These are phyloP conservation scores for Pseudocercospora ulei DNA, from an alignment of 2,329 filamentous ascomycete genomes.

Conservation along the genomic window DNA sequence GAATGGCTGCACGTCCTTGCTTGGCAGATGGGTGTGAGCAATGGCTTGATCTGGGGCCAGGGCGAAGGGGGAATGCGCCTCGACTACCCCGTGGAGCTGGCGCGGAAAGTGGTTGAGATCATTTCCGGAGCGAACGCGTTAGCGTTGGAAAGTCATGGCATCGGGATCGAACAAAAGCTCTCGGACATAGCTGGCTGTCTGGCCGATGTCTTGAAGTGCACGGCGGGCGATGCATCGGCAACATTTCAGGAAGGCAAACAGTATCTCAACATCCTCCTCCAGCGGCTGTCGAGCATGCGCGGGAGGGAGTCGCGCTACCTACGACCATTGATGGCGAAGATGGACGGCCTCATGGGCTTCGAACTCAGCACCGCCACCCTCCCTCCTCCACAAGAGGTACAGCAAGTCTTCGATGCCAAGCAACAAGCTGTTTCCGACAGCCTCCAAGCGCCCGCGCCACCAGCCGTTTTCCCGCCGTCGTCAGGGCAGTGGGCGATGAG, in stretches of 20 bases:
- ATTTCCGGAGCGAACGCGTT: conserved; percentile 26
- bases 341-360: conserved; percentile 30
- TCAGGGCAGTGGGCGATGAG: conserved; percentile 23
- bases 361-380: conserved; percentile 22
- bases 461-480: conserved; percentile 9
- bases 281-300: conserved; percentile 32
- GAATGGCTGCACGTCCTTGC: conserved; percentile 35
- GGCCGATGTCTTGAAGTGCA: conserved; percentile 33
- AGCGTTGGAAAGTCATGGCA: conserved; percentile 33
- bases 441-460: conserved; percentile 1
- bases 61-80: conserved; percentile 32
- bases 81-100: conserved; percentile 34
- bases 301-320: conserved; percentile 34
- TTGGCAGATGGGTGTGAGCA: conserved; percentile 35
- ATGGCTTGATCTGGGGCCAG: conserved; percentile 33
- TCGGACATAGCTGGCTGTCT: conserved; percentile 34
- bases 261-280: conserved; percentile 31
- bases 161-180: conserved; percentile 36
- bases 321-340: conserved; percentile 31
- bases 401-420: conserved; percentile 12
- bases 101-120: conserved; percentile 32
- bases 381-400: conserved; percentile 19
- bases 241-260: conserved; percentile 32
- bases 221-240: conserved; percentile 30
- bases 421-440: conserved; percentile 6